Conservation (phyloP, 805 yeast genomes). For the Spathaspora sp. region DNA sequence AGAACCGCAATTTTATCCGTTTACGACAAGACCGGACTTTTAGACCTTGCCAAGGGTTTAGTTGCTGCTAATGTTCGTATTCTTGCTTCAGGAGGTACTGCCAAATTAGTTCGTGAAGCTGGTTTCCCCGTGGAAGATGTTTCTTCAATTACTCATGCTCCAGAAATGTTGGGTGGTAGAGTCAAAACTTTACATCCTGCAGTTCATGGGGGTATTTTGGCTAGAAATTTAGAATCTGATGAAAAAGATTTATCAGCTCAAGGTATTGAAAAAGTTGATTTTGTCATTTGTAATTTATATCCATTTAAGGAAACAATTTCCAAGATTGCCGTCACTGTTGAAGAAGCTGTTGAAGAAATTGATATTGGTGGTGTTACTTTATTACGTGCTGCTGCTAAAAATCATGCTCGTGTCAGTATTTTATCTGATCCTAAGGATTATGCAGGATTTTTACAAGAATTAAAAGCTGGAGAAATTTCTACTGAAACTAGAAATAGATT, state of each 20-base stretch:
- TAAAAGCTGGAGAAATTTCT: constrained; percentile 69
- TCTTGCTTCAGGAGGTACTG: constrained; percentile 97
- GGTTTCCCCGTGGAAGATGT: constrained; percentile 98
- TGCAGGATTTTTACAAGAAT: constrained; percentile 79
- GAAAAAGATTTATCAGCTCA: constrained; percentile 84
- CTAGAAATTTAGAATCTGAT: constrained; percentile 88
- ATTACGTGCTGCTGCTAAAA: constrained; percentile 97
- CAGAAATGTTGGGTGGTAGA: constrained; percentile 98
- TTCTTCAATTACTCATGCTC: constrained; percentile 92
- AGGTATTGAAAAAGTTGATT: constrained; percentile 93
- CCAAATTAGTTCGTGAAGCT: constrained; percentile 89
- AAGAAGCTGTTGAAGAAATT: constrained; percentile 97
- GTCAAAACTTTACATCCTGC: constrained; percentile 99
- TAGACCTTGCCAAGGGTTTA: constrained; percentile 95
- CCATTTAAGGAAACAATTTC: constrained; percentile 98
- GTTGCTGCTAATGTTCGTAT: constrained; percentile 84
- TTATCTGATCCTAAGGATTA: constrained; percentile 94
- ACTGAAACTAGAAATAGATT: constrained; percentile 71
- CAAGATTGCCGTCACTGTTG: constrained; percentile 90
- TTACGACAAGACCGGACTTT: constrained; percentile 93
- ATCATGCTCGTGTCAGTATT: constrained; percentile 93
- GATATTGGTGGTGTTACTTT: constrained; percentile 97
- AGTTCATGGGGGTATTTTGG: constrained; percentile 96
- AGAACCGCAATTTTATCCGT: constrained; percentile 96
- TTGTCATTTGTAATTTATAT: constrained; percentile 94